Evolutionary conservation across 202 grass and related monocot genomes (phyloP).

Genomic region (Panicum virgatum): DNA sequence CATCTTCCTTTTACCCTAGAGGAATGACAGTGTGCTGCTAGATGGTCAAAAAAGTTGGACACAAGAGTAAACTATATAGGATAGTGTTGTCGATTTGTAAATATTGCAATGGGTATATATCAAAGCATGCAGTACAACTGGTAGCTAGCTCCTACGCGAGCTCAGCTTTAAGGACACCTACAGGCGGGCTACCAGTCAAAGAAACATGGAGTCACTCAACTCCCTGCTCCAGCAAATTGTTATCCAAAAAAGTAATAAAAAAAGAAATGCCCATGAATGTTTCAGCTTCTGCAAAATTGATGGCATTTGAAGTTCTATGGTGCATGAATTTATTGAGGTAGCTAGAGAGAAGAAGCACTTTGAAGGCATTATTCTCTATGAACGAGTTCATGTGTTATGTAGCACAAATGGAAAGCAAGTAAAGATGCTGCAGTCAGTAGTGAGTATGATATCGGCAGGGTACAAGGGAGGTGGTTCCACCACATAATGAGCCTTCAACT

Average conservation of each 20-base stretch:
- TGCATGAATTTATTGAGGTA: slow-evolving; percentile 12
- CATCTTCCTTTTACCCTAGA: slow-evolving; percentile 34
- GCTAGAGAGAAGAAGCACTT: neutral
- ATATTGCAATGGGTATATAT: neutral
- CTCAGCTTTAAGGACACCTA: slow-evolving; percentile 44
- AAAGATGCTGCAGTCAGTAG: slow-evolving; percentile 26
- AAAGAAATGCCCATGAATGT: neutral
- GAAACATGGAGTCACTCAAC: slow-evolving; percentile 20
- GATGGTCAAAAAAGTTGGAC: slow-evolving; percentile 47
- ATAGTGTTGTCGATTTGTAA: neutral
- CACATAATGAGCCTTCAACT: slow-evolving; percentile 52
- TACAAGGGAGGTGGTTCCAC: slow-evolving; percentile 29
- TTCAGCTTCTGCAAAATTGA: slow-evolving; percentile 14
- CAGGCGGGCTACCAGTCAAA: slow-evolving; percentile 13
- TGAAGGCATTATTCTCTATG: neutral
- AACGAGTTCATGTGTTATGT: slow-evolving; percentile 29
- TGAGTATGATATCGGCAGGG: neutral
- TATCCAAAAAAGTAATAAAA: neutral
- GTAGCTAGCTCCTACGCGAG: slow-evolving; percentile 35
- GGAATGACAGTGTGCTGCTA: slow-evolving; percentile 26
- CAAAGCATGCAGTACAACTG: slow-evolving; percentile 28
- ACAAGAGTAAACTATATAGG: slow-evolving; percentile 38
- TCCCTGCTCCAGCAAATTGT: slow-evolving; percentile 19
- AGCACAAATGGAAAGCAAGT: slow-evolving; percentile 36
- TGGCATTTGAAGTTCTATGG: neutral